Evolutionary conservation across 164 flowering plant species (phyloP).

Genomic region (Aristolochia contorta): DNA sequence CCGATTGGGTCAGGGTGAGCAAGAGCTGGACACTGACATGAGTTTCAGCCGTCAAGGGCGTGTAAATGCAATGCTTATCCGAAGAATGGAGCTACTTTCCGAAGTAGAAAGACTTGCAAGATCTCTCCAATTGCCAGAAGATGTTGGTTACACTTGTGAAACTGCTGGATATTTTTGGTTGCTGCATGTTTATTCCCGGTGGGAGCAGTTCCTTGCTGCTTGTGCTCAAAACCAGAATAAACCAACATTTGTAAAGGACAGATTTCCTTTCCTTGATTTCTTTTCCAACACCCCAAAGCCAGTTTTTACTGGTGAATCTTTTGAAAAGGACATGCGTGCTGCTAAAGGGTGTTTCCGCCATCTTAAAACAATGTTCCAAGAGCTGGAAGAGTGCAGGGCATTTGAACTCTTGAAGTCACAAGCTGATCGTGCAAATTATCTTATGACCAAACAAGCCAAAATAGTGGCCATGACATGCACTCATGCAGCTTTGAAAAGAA

Average conservation of each 20-base stretch:
- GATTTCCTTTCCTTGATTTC: conserved; percentile 84
- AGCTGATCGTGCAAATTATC: conserved; percentile 90
- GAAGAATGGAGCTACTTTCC: conserved; percentile 76
- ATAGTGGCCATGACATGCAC: conserved; percentile 99
- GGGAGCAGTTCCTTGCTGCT: conserved; percentile 93
- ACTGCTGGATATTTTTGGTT: conserved; percentile 98
- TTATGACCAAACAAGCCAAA: conserved; percentile 97
- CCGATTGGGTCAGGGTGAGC: conserved; percentile 98
- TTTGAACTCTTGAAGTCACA: conserved; percentile 96
- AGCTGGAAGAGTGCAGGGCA: conserved; percentile 96
- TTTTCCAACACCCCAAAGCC: conserved; percentile 70
- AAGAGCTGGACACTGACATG: conserved; percentile 95
- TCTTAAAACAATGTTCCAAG: conserved; percentile 87
- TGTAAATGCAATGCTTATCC: conserved; percentile 96
- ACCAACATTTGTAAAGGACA: conserved; percentile 65
- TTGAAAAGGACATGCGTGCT: conserved; percentile 84
- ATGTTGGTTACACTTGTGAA: conserved; percentile 97
- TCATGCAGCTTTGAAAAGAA: conserved; percentile 95
- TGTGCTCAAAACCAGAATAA: conserved; percentile 62
- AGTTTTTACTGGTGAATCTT: conserved; percentile 76
- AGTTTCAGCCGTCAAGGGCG: conserved; percentile 99
- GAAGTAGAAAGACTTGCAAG: conserved; percentile 96
- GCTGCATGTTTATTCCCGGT: conserved; percentile 93
- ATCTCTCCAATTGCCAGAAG: conserved; percentile 90
- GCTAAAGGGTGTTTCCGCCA: conserved; percentile 94